Evolutionary conservation across 2,329 filamentous ascomycete genomes (phyloP).

Genomic region (Penicillium rolfsii): DNA sequence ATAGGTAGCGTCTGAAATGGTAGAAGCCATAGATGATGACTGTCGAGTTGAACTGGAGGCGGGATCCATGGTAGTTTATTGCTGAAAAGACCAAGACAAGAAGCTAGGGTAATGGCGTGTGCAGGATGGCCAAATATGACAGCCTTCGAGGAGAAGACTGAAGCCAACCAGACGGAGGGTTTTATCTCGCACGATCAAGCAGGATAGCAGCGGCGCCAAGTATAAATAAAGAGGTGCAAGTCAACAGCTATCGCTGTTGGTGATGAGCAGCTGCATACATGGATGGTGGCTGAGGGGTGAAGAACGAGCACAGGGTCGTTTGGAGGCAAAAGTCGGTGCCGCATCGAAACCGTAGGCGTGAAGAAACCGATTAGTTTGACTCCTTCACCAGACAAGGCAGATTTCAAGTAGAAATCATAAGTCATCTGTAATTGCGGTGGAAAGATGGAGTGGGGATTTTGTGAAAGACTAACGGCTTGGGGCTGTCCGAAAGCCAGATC

Average conservation of each 20-base stretch:
- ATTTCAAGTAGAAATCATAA: conserved; percentile 24
- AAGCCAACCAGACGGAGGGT: conserved; percentile 19
- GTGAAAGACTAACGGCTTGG: conserved; percentile 23
- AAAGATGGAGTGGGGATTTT: conserved; percentile 23
- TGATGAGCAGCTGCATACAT: conserved; percentile 31
- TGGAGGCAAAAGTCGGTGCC: conserved; percentile 30
- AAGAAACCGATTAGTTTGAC: conserved; percentile 32
- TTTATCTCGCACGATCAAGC: conserved; percentile 15
- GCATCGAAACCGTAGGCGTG: conserved; percentile 29
- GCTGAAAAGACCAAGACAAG: conserved; percentile 6
- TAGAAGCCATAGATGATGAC: conserved; percentile 16
- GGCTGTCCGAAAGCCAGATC: conserved; percentile 29
- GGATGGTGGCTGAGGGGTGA: conserved; percentile 34
- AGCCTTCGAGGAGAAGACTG: not conserved
- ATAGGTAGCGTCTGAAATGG: conserved; percentile 27
- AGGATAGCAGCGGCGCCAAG: conserved; percentile 18
- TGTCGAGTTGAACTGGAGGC: conserved; percentile 6
- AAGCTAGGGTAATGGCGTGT: not conserved
- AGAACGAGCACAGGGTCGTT: conserved; percentile 29
- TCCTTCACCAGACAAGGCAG: conserved; percentile 42
- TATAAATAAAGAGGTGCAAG: conserved; percentile 31
- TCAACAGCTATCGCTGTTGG: conserved; percentile 31
- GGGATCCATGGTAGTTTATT: conserved; percentile 19
- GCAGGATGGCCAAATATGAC: conserved; percentile 1
- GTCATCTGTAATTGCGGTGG: conserved; percentile 31